phyloP scores from a whole-genome alignment of 352 stramenopile genomes.

The Globisporangium okanoganense region DNA sequence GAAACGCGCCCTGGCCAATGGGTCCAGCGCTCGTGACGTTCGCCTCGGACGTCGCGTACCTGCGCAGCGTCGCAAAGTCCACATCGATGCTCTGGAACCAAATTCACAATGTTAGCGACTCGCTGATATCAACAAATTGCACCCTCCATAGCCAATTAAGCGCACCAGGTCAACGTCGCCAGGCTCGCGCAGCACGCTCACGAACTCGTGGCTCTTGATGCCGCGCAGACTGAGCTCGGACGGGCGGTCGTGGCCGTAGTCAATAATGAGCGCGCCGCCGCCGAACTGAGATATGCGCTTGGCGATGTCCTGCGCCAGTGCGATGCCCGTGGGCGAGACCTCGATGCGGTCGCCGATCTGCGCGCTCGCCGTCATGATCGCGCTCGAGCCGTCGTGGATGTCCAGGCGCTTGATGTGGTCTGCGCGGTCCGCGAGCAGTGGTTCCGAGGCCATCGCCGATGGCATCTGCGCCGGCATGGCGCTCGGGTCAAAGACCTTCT shows the following conservation, averaged over 20 bases:
- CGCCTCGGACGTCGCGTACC: slow-evolving; percentile 51
- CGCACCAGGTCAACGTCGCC: slow-evolving; percentile 86
- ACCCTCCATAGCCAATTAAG: slow-evolving; percentile 24
- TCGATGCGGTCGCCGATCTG: slow-evolving; percentile 89
- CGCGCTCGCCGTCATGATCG: slow-evolving; percentile 48
- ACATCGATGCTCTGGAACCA: slow-evolving; percentile 69
- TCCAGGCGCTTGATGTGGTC: slow-evolving; percentile 44
- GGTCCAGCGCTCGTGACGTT: slow-evolving; percentile 82
- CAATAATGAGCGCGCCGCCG: slow-evolving; percentile 90
- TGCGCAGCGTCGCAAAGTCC: slow-evolving; percentile 82
- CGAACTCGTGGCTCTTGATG: slow-evolving; percentile 94
- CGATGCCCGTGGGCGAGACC: slow-evolving; percentile 91
- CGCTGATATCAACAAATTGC: neutral
- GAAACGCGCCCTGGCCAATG: slow-evolving; percentile 90
- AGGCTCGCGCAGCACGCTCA: slow-evolving; percentile 89
- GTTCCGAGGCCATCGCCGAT: slow-evolving; percentile 12
- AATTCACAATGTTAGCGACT: neutral
- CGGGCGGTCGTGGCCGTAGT: slow-evolving; percentile 93
- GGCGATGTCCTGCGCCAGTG: slow-evolving; percentile 91
- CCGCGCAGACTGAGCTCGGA: slow-evolving; percentile 89
- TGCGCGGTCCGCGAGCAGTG: slow-evolving; percentile 16
- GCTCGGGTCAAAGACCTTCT: slow-evolving; percentile 74
- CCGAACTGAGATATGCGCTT: slow-evolving; percentile 80
- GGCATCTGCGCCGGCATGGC: slow-evolving; percentile 19
- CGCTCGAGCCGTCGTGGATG: slow-evolving; percentile 33